Evolutionary conservation across 495 filamentous ascomycete genomes (phyloP).

Genomic region (Neohortaea acidophila): DNA sequence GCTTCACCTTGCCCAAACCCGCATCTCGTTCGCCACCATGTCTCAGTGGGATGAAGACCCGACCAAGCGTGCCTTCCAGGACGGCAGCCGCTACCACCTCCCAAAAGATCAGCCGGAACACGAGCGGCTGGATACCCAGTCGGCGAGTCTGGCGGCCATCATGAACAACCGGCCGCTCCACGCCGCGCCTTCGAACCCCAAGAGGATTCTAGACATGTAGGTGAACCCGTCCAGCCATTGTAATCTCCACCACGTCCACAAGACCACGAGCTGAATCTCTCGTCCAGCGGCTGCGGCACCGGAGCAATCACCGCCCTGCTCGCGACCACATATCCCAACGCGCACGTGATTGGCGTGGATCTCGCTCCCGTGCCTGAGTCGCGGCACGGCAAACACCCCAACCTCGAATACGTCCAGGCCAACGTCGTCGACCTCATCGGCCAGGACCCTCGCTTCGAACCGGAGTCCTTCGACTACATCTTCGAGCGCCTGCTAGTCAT

Average conservation of each 20-base stretch:
- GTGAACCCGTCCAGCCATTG: too few species aligned
- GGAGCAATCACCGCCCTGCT: background rate
- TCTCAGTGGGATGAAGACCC: too few species aligned
- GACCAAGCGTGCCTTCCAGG: too few species aligned
- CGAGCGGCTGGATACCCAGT: background rate
- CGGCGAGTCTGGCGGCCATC: background rate
- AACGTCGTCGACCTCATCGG: constrained; percentile 1
- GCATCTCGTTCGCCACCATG: too few species aligned
- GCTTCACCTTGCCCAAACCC: too few species aligned
- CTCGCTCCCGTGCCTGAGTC: background rate
- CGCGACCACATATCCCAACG: background rate
- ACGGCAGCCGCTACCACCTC: too few species aligned
- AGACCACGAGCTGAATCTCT: too few species aligned
- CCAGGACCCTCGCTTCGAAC: background rate
- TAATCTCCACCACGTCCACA: too few species aligned
- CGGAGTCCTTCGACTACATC: constrained; percentile 2
- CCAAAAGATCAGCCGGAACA: too few species aligned
- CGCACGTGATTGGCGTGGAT: constrained; percentile 2
- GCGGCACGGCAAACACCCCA: background rate
- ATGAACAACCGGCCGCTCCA: background rate
- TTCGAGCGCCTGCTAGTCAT: background rate
- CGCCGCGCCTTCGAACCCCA: background rate
- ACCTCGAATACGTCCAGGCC: background rate
- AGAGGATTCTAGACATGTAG: background rate
- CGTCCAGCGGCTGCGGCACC: too few species aligned